Conservation (phyloP, 768 basidiomycete species). For the Agaricus sinodeliciosus region DNA sequence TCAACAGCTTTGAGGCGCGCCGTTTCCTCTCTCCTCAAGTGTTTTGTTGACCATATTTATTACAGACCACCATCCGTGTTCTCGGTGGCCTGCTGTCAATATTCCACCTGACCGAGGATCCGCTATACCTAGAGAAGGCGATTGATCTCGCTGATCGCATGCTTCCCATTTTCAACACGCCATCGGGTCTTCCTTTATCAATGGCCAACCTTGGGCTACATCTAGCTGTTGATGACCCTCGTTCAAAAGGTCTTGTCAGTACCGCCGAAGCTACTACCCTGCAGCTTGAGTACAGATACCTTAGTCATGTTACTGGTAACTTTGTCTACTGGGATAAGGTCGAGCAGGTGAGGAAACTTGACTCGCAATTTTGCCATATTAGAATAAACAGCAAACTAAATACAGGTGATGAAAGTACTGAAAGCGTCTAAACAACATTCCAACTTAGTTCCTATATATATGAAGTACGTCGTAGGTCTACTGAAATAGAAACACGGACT, state of each 20-base stretch:
- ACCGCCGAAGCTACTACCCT: constrained; percentile 84
- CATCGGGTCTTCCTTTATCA: constrained; percentile 72
- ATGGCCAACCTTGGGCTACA: constrained; percentile 64
- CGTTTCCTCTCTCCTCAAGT: constrained; percentile 4
- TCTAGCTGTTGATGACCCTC: constrained; percentile 53
- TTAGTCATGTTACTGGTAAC: constrained; percentile 71
- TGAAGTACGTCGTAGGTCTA: constrained; percentile 45
- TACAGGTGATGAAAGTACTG: constrained; percentile 60
- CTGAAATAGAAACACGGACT: background rate
- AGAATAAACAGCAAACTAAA: background rate
- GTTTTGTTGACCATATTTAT: background rate
- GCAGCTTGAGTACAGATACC: constrained; percentile 87
- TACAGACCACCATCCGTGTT: constrained; percentile 85
- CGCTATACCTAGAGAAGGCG: constrained; percentile 71
- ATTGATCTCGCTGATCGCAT: constrained; percentile 81
- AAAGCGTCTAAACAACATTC: constrained; percentile 52
- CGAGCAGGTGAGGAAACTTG: constrained; percentile 46
- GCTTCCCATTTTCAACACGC: constrained; percentile 75
- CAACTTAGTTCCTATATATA: constrained; percentile 78
- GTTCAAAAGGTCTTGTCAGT: constrained; percentile 58
- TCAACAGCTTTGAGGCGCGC: constrained; percentile 86
- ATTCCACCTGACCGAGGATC: constrained; percentile 75
- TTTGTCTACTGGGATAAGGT: constrained; percentile 78
- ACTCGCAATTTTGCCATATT: background rate
- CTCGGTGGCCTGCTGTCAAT: constrained; percentile 88